phyloP scores from a whole-genome alignment of 2,329 filamentous ascomycete species.

The Domatiomyces globalis region DNA sequence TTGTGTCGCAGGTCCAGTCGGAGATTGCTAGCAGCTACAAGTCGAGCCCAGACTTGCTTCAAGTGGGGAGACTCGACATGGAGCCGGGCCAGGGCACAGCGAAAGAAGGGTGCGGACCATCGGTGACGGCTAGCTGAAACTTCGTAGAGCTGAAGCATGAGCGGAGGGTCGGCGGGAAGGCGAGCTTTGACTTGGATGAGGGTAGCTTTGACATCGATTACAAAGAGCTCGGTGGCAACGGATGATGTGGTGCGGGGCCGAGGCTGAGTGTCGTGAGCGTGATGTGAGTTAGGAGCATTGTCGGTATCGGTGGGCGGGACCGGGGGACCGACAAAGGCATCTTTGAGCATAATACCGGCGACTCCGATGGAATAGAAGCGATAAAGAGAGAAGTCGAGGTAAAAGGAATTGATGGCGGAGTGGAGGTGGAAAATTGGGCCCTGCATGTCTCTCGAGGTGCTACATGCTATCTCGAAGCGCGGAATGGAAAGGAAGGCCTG shows the following conservation, averaged over 20 bases:
- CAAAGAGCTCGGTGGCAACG: conserved; percentile 50
- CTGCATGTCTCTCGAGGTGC: conserved; percentile 70
- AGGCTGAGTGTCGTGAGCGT: conserved; percentile 13
- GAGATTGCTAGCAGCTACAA: conserved; percentile 69
- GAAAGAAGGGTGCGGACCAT: conserved; percentile 71
- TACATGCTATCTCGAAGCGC: conserved; percentile 72
- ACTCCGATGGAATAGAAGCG: conserved; percentile 82
- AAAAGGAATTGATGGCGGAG: conserved; percentile 62
- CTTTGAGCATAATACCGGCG: conserved; percentile 59
- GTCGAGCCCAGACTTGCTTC: conserved; percentile 67
- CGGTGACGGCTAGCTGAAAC: conserved; percentile 72
- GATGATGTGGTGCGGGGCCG: conserved; percentile 6
- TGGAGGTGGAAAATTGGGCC: conserved; percentile 81
- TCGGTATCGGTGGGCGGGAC: not conserved
- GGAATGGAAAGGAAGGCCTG: conserved; percentile 80
- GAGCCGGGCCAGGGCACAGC: conserved; percentile 63
- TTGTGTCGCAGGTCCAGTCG: conserved; percentile 69
- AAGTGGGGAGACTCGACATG: conserved; percentile 80
- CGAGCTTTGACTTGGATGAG: conserved; percentile 78
- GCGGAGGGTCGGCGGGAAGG: conserved; percentile 74
- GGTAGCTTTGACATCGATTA: conserved; percentile 66
- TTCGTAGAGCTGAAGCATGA: conserved; percentile 80
- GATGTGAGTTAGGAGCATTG: conserved; percentile 6
- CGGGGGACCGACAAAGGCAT: conserved; percentile 41
- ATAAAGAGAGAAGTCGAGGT: conserved; percentile 82